Evolutionary conservation across 2,329 filamentous ascomycete species (phyloP).

Genomic region (Epichloe hybrida): DNA sequence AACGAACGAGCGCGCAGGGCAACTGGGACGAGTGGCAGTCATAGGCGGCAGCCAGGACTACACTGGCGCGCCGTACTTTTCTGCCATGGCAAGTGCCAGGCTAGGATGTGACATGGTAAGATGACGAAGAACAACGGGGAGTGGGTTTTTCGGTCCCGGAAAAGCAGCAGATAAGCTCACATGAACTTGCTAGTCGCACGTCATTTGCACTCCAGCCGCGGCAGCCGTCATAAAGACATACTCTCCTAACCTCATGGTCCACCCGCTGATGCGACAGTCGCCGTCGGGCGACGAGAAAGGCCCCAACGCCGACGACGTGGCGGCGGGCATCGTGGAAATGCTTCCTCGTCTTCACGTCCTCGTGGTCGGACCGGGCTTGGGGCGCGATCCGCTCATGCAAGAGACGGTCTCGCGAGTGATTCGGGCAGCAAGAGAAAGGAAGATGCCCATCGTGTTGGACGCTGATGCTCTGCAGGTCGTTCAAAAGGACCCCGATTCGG

Average conservation of each 20-base stretch:
- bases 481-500: slow-evolving; percentile 58
- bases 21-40: slow-evolving; percentile 81
- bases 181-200: slow-evolving; percentile 51
- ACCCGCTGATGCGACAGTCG: slow-evolving; percentile 81
- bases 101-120: slow-evolving; percentile 80
- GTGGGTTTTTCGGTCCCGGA: too few species aligned
- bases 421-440: slow-evolving; percentile 55
- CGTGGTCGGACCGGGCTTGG: slow-evolving; percentile 84
- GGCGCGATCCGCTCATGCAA: slow-evolving; percentile 81
- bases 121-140: not conserved
- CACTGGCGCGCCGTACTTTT: slow-evolving; percentile 95
- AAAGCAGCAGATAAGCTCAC: not conserved
- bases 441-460: slow-evolving; percentile 76
- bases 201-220: slow-evolving; percentile 87
- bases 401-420: slow-evolving; percentile 71
- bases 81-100: slow-evolving; percentile 86
- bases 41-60: slow-evolving; percentile 95
- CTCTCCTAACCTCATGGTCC: slow-evolving; percentile 96
- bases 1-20: slow-evolving; percentile 42
- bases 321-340: slow-evolving; percentile 60
- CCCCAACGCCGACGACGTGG: slow-evolving; percentile 44
- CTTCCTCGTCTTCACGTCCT: slow-evolving; percentile 80
- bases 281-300: slow-evolving; percentile 28
- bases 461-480: slow-evolving; percentile 78
- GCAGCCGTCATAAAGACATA: slow-evolving; percentile 90